Evolutionary conservation across 2,329 filamentous ascomycete species (phyloP), one percentile per base, ranked within the genome.

Genomic region (Aspergillus neotritici): DNA sequence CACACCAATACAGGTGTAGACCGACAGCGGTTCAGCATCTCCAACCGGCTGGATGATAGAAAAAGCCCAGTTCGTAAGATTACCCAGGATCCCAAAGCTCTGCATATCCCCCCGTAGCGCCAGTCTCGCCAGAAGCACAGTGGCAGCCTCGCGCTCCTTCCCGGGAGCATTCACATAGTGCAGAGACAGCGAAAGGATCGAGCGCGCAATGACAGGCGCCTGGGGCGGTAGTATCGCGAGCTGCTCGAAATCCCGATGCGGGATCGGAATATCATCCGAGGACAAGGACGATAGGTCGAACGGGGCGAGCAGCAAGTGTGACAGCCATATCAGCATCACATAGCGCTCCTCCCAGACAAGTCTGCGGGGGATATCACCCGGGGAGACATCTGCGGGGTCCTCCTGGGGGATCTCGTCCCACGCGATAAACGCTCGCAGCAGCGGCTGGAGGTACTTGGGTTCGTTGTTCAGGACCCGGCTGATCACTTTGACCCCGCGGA

Each of bases 281-380:
- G 90, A 96, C 48, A 98, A 90, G 2, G 87, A 89, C 2, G 83
- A 78, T 40, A 98, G 72, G 56, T 96, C 90, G 66, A 98, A 98
- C 0, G 93, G 93, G 1, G 88, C 88, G 28, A 91, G 76, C 45
- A 91, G 73, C 12, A 93, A 71, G 65, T 93, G 86, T 1, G 85
- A 86, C 25, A 91, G 77, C 93, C 93, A 98, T 8, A 95, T 73
- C 4, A 97, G 72, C 34, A 90, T 80, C 13, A 96, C 73, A 60
- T 96, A 97, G 41, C 86, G 78, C 65, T 96, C 86, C 62, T 95
- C 84, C 93, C 93, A 98, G 1, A 75, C 74, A 74, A 85, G 80
- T 2, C 55, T 51, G 16, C 56, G 56, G 4, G 51, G 39, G n/a
- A 52, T 54, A 40, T 47, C 53, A 8, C 42, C 58, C 2, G 35